phyloP scores from a whole-genome alignment of 495 filamentous ascomycete genomes.

The Tirmania nivea region DNA sequence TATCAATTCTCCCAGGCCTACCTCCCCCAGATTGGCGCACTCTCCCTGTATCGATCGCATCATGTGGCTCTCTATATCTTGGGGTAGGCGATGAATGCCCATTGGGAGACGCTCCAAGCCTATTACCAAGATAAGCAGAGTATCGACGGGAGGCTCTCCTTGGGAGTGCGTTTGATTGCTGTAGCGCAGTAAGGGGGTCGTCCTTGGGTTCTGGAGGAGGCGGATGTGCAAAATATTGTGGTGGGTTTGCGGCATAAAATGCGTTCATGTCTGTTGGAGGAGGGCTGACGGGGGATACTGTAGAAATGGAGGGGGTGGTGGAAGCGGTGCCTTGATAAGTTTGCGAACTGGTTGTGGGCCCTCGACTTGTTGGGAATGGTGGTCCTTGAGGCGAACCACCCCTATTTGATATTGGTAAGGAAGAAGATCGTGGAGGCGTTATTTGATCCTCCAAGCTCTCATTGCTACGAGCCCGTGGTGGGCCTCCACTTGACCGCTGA shows the following conservation, averaged over 20 bases:
- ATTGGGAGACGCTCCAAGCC: constrained; percentile 60
- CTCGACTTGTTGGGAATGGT: background rate
- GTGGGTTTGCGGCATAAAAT: background rate
- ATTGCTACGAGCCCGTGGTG: constrained; percentile 17
- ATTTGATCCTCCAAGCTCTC: background rate
- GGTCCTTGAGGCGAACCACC: background rate
- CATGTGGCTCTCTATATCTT: constrained; percentile 64
- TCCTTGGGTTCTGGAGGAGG: constrained; percentile 63
- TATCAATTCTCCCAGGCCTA: constrained; percentile 33
- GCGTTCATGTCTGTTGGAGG: background rate
- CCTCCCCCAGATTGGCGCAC: constrained; percentile 49
- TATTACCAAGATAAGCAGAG: constrained; percentile 86
- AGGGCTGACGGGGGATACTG: background rate
- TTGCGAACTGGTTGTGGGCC: background rate
- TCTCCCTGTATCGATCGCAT: constrained; percentile 82
- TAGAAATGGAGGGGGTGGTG: background rate
- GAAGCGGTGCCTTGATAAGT: background rate
- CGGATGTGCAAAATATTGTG: constrained; percentile 27
- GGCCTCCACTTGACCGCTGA: constrained; percentile 18
- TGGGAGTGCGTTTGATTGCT: constrained; percentile 80
- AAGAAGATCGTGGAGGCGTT: constrained; percentile 1
- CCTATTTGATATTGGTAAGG: background rate
- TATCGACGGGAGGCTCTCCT: constrained; percentile 79
- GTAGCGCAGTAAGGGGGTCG: constrained; percentile 76
- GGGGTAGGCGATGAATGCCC: constrained; percentile 78